Base-by-base conservation (phyloP, 2,329 filamentous ascomycete genomes). In the Didymella exigua region DNA sequence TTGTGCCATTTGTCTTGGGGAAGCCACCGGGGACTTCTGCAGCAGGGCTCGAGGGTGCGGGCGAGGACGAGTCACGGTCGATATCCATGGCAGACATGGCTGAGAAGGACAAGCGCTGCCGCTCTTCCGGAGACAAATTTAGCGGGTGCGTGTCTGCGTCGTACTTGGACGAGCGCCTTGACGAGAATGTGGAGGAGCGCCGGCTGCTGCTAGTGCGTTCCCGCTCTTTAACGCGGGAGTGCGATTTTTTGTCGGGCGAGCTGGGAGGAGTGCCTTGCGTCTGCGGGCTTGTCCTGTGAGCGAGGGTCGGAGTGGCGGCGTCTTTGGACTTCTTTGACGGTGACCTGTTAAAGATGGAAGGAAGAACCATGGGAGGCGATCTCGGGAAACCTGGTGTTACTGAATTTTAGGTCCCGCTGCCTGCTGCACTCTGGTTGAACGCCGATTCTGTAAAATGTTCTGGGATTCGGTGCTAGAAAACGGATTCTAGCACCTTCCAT, bases 71-170 rank as follows among this genome's bases (percentile, higher is more conserved):
- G 54, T 57, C 54, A 48, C 48, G 54, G 53, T 56, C 54, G 33
- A 57, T 33, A 61, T 81, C 80, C 69, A 76, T 75, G 69, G 79
- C 82, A 61, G 87, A 88, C 59, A 91, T 82, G 65, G 82, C 83
- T 41, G 88, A 90, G 49, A 89, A 77, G 43, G 88, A 91, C 54
- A 90, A 77, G 59, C 90, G 86, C 75, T 90, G 89, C 69, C 91
- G 85, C 82, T 96, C 88, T 79, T 96, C 92, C 41, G 92, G 92
- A 2, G 89, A 91, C 19, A 96, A 85, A 71, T 97, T 97, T 47
- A 97, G 84, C 33, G 93, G 93, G 75, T 97, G 93, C 2, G 86
- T 89, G 73, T 93, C 85, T 72, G 90, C 86, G 71, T 90, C 87
- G 69, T 74, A 73, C 59, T 66, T 69, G 69, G 75, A 73, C 60